Percentiles rank a stretch among this genome's conserved stretches.
Conservation (phyloP, 371 early-diverging fungal genomes). For the Parasitella parasitica region DNA sequence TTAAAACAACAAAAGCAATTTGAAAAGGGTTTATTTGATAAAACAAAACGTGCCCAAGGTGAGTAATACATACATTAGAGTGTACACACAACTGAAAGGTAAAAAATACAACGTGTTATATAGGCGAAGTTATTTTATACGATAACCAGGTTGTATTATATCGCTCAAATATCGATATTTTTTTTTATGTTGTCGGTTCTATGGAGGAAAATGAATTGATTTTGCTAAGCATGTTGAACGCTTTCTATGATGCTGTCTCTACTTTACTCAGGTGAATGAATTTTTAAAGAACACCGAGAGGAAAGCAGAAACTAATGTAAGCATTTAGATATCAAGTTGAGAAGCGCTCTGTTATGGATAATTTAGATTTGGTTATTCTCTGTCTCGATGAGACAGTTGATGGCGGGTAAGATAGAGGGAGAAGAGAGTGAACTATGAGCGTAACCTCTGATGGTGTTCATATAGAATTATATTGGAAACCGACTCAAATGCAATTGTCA, state of each 20-base stretch:
- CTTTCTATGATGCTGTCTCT: slow-evolving; percentile 84
- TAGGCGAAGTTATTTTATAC: slow-evolving; percentile 86
- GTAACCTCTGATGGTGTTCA: background rate
- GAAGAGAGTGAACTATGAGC: background rate
- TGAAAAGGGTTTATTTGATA: slow-evolving; percentile 90
- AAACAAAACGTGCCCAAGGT: slow-evolving; percentile 77
- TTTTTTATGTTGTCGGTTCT: slow-evolving; percentile 89
- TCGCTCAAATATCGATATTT: slow-evolving; percentile 82
- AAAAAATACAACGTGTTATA: background rate
- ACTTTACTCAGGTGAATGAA: slow-evolving; percentile 83
- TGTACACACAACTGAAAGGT: background rate
- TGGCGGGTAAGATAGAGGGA: slow-evolving; percentile 71
- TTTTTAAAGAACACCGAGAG: background rate
- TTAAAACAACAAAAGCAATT: slow-evolving; percentile 89
- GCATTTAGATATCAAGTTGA: slow-evolving; percentile 79
- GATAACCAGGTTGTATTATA: slow-evolving; percentile 90
- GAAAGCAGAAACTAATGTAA: background rate
- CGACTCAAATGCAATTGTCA: slow-evolving; percentile 84
- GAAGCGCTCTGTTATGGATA: slow-evolving; percentile 87
- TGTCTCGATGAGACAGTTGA: slow-evolving; percentile 96
- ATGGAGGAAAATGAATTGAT: slow-evolving; percentile 95
- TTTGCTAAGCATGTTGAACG: slow-evolving; percentile 74
- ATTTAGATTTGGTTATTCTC: slow-evolving; percentile 87
- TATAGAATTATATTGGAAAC: slow-evolving; percentile 83
- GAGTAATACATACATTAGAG: background rate